phyloP scores from a whole-genome alignment of 192 early-diverging fungal genomes.

The Linnemannia exigua region DNA sequence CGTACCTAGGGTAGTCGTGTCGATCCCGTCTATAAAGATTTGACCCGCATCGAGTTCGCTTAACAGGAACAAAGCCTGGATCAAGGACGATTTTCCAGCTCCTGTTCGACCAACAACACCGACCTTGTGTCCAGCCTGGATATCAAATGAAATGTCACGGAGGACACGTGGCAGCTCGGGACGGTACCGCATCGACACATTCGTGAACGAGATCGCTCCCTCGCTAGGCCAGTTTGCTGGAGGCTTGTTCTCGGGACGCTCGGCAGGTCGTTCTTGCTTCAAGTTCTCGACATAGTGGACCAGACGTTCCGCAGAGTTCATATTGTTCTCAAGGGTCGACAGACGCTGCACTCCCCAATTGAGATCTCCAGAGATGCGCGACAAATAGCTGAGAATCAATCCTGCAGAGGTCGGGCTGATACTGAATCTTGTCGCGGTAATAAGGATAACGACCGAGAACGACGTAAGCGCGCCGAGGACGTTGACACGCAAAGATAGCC shows the following conservation, averaged over 20 bases:
- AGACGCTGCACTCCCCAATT: constrained; percentile 73
- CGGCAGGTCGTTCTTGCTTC: constrained; percentile 31
- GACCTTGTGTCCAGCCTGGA: constrained; percentile 81
- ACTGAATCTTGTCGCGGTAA: constrained; percentile 72
- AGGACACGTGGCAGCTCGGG: constrained; percentile 80
- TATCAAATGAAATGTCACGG: constrained; percentile 77
- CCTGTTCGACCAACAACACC: constrained; percentile 95
- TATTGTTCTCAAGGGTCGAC: constrained; percentile 70
- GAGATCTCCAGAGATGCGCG: constrained; percentile 79
- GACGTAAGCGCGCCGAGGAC: constrained; percentile 77
- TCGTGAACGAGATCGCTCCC: constrained; percentile 78
- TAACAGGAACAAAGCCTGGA: constrained; percentile 84
- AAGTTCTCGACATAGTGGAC: constrained; percentile 46
- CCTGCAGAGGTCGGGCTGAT: constrained; percentile 83
- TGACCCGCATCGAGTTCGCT: constrained; percentile 74
- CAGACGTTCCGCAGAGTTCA: constrained; percentile 54
- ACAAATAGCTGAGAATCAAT: constrained; percentile 75
- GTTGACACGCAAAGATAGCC: constrained; percentile 84
- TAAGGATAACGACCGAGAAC: constrained; percentile 82
- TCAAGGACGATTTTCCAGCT: constrained; percentile 86
- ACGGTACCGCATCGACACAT: constrained; percentile 84
- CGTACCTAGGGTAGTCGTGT: constrained; percentile 78
- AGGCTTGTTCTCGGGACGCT: constrained; percentile 35
- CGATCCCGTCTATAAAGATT: constrained; percentile 83
- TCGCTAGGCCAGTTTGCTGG: constrained; percentile 72